Evolutionary conservation across 208 protist genomes (phyloP).

Genomic region (Blastocrithidia nonstop): DNA sequence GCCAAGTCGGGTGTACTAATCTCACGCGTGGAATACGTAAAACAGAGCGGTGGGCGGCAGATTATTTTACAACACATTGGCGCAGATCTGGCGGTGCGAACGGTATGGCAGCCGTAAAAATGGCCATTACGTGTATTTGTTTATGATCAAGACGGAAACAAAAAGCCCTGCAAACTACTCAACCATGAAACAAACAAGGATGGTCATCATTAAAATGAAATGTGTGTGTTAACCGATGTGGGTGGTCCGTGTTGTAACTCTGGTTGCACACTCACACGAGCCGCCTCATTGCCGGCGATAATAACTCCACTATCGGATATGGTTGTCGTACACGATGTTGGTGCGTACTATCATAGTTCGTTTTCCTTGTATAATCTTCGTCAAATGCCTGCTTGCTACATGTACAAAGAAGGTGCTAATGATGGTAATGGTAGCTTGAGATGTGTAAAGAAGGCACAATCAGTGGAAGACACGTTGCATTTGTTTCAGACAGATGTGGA

Average conservation of each 20-base stretch:
- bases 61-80: constrained; percentile 44
- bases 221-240: constrained; percentile 19
- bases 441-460: constrained; percentile 16
- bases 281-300: constrained; percentile 7
- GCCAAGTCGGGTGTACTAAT: constrained; percentile 38
- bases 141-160: constrained; percentile 11
- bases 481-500: too few relatives aligned
- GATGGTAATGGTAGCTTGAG: constrained; percentile 1
- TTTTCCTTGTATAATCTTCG: constrained; percentile 50
- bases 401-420: constrained; percentile 10
- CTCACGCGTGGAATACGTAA: constrained; percentile 54
- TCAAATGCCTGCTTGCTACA: constrained; percentile 29
- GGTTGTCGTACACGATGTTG: constrained; percentile 45
- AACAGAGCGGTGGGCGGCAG: constrained; percentile 21
- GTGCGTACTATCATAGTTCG: constrained; percentile 48
- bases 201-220: background rate
- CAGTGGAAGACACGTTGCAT: constrained; percentile 19
- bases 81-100: constrained; percentile 51
- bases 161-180: background rate
- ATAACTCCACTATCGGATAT: constrained; percentile 20
- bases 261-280: constrained; percentile 28
- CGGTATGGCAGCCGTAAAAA: constrained; percentile 47
- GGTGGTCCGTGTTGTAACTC: constrained; percentile 50
- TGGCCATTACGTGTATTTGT: constrained; percentile 45
- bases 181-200: constrained; percentile 4